Evolutionary conservation across 331 rosid genomes (phyloP).

Genomic region (Pyrus hybrid): DNA sequence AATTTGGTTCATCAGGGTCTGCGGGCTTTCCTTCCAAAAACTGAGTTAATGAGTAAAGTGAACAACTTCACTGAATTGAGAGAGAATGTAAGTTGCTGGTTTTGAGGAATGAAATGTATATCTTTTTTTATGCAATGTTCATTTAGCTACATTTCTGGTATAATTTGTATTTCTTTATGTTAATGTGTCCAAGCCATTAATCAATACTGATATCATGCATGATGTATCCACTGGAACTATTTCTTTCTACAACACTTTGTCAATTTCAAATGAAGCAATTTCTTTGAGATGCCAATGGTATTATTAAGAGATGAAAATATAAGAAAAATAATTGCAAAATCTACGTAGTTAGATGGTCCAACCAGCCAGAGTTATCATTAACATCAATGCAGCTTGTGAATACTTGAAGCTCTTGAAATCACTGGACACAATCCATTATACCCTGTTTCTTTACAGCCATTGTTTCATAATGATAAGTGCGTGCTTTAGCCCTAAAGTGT

Average conservation of each 20-base stretch:
- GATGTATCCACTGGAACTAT: background rate
- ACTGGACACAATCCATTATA: background rate
- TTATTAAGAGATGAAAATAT: background rate
- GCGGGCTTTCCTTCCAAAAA: constrained; percentile 78
- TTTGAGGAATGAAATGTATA: background rate
- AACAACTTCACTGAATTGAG: constrained; percentile 69
- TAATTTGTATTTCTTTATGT: background rate
- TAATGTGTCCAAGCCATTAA: background rate
- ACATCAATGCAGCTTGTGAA: background rate
- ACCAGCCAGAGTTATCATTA: background rate
- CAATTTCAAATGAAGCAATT: background rate
- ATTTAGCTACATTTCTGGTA: background rate
- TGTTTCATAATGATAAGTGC: background rate
- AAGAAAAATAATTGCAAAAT: background rate
- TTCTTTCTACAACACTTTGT: background rate
- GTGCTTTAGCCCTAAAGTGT: background rate
- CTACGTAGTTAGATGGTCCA: background rate
- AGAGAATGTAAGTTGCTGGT: constrained; percentile 46
- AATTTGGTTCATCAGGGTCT: constrained; percentile 55
- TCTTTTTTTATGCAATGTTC: background rate
- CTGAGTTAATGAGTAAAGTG: constrained; percentile 60
- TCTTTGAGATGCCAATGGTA: background rate
- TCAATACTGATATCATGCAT: background rate
- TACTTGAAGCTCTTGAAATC: background rate
- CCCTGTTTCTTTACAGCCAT: background rate